Base-by-base conservation (phyloP, 495 filamentous ascomycete genomes). In the Aspergillus affinis region DNA sequence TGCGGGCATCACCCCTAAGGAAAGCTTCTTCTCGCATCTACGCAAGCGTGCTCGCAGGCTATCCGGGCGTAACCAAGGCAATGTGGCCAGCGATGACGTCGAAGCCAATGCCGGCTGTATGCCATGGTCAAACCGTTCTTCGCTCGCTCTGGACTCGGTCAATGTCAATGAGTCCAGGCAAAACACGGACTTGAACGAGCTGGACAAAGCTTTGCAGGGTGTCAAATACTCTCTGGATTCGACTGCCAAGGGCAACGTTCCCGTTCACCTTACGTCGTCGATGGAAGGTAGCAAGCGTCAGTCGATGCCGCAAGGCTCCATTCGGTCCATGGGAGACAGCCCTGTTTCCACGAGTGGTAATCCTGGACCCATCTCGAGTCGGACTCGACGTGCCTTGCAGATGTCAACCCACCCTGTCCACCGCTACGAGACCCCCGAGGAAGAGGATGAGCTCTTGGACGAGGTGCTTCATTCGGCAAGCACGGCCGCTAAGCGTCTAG, bases 21-120 rank as follows among this genome's bases (percentile, higher is more conserved):
- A 98, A 69, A 89, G 93, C 72, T 98, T 97, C 77, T 98, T 98
- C 74, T 97, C 95, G 8, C 95, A 99, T 65, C 82, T 99, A 6
- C 86, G 95, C 46, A 99, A 99, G 73, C 87, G 92, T 23, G 95
- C 95, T 8, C 86, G 95, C 61, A 83, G 95, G 64, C 85, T 99
- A 26, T 99, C 95, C 32, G 95, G 94, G 36, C 87, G 91, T 23
- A 90, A 93, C 67, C 90, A 93, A 72, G 82, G 84, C 26, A 86
- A 88, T 19, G 81, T 86, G 55, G 84, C 91, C 10, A 79, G 83
- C 50, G 93, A 97, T 61, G 93, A 97, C 67, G 75, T 97, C 48
- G 95, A 98, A 67, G 90, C 92, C 47, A 92, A 92, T 65, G 91
- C 91, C 36, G 92, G 92, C 17, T 96, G 92, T 72, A 88, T 87